Percentiles rank a stretch among this genome's conserved stretches.
Evolutionary conservation across 2,329 filamentous ascomycete genomes (phyloP).

Genomic region (Talaromyces atroroseus): DNA sequence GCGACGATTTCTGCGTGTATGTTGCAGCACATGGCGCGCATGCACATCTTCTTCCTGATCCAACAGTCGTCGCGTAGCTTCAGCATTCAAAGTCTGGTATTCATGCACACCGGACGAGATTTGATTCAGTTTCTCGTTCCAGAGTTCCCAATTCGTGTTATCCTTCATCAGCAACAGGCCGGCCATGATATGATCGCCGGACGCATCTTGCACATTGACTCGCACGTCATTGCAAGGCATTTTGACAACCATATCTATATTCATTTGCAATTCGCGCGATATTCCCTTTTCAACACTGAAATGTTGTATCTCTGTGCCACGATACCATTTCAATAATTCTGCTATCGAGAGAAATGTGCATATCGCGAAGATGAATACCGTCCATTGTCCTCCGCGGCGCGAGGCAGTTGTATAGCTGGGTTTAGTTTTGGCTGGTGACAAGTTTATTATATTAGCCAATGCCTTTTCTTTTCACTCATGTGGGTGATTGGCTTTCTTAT

Average conservation of each 20-base stretch:
- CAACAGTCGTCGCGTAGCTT: slow-evolving; percentile 50
- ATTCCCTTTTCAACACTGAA: slow-evolving; percentile 93
- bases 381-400: slow-evolving; percentile 87
- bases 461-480: not conserved
- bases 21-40: slow-evolving; percentile 81
- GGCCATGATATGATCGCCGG: slow-evolving; percentile 85
- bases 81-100: slow-evolving; percentile 52
- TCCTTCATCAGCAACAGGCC: slow-evolving; percentile 68
- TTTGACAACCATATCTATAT: slow-evolving; percentile 83
- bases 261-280: slow-evolving; percentile 82
- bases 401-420: slow-evolving; percentile 83
- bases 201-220: slow-evolving; percentile 93
- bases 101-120: slow-evolving; percentile 57
- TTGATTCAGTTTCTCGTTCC: slow-evolving; percentile 64
- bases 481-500: not conserved
- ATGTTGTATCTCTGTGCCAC: slow-evolving; percentile 75
- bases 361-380: slow-evolving; percentile 69
- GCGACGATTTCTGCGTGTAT: slow-evolving; percentile 61
- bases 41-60: slow-evolving; percentile 66
- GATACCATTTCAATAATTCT: slow-evolving; percentile 78
- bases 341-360: slow-evolving; percentile 70
- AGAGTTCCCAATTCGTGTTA: slow-evolving; percentile 73
- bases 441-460: not conserved
- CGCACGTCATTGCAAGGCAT: slow-evolving; percentile 89
- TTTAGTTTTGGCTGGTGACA: slow-evolving; percentile 77